phyloP scores from a whole-genome alignment of 2,329 filamentous ascomycete genomes.

The Scolecobasidium constrictum region DNA sequence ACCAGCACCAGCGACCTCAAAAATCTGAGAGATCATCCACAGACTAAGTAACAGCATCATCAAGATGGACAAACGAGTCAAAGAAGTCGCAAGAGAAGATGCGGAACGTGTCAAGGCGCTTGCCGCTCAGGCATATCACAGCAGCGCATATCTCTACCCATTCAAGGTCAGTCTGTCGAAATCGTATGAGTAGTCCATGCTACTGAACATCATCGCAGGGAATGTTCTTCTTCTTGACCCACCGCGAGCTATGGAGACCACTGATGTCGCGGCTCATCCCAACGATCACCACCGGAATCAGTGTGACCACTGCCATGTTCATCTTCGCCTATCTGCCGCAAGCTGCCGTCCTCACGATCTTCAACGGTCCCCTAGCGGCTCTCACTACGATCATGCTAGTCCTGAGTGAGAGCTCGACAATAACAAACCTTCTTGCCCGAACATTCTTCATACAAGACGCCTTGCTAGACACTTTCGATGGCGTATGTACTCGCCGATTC shows the following conservation, averaged over 20 bases:
- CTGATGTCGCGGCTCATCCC: conserved; percentile 45
- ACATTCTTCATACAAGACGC: conserved; percentile 73
- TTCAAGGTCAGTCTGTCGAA: conserved; percentile 56
- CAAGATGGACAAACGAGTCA: conserved; percentile 40
- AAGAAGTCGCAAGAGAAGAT: conserved; percentile 55
- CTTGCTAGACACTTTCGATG: conserved; percentile 82
- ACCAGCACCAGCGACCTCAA: no score
- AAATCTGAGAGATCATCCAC: no score
- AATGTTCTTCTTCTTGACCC: conserved; percentile 47
- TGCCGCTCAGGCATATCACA: conserved; percentile 58
- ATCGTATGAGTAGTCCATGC: no score
- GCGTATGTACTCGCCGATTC: conserved; percentile 27
- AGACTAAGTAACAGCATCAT: no score
- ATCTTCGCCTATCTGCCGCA: conserved; percentile 79
- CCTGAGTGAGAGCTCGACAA: conserved; percentile 36
- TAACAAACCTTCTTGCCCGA: conserved; percentile 45
- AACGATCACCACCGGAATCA: conserved; percentile 58
- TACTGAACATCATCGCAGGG: no score
- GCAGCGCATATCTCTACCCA: conserved; percentile 76
- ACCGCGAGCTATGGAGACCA: conserved; percentile 49
- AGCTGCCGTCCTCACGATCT: conserved; percentile 68
- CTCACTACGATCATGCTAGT: conserved; percentile 61
- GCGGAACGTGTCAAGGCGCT: conserved; percentile 53
- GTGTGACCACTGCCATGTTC: conserved; percentile 74
- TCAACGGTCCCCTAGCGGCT: conserved; percentile 74